Evolutionary conservation across 2,329 filamentous ascomycete genomes (phyloP).

Genomic region (Hypoxylon sp.): DNA sequence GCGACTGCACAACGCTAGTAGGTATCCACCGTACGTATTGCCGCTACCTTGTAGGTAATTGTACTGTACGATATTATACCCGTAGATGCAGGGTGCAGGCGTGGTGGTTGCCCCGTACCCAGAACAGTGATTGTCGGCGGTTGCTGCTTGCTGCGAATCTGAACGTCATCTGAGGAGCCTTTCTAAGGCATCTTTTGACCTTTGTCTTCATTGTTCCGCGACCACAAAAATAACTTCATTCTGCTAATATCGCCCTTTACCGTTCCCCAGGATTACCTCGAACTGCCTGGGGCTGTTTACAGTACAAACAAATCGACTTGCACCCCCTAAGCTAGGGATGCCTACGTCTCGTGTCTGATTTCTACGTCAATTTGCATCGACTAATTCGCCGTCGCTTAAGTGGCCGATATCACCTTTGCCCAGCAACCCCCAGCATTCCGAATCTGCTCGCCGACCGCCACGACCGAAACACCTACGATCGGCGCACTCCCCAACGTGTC

Average conservation of each 20-base stretch:
- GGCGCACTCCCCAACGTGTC: conserved; percentile 33
- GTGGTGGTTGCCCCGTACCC: conserved; percentile 30
- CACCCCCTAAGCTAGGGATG: conserved; percentile 7
- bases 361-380: conserved; percentile 11
- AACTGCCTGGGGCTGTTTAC: conserved; percentile 19
- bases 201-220: conserved; percentile 37
- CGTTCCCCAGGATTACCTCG: conserved; percentile 1
- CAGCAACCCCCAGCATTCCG: conserved; percentile 12
- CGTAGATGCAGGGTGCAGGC: conserved; percentile 15
- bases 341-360: conserved; percentile 3
- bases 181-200: conserved; percentile 21
- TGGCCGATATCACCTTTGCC: conserved; percentile 17
- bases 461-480: conserved; percentile 35
- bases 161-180: conserved; percentile 43
- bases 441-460: conserved; percentile 19
- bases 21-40: conserved; percentile 5
- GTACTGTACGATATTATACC: conserved; percentile 5
- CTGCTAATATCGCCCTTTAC: conserved; percentile 16
- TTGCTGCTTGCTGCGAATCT: conserved; percentile 33
- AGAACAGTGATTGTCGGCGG: conserved; percentile 23
- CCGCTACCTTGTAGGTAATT: not conserved
- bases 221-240: conserved; percentile 29
- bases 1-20: not conserved
- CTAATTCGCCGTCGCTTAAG: conserved; percentile 11
- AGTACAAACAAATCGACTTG: conserved; percentile 17